Evolutionary conservation across 2,329 filamentous ascomycete species (phyloP), one percentile per base, ranked within the genome.

Genomic region (Thermochaetoides dissita): DNA sequence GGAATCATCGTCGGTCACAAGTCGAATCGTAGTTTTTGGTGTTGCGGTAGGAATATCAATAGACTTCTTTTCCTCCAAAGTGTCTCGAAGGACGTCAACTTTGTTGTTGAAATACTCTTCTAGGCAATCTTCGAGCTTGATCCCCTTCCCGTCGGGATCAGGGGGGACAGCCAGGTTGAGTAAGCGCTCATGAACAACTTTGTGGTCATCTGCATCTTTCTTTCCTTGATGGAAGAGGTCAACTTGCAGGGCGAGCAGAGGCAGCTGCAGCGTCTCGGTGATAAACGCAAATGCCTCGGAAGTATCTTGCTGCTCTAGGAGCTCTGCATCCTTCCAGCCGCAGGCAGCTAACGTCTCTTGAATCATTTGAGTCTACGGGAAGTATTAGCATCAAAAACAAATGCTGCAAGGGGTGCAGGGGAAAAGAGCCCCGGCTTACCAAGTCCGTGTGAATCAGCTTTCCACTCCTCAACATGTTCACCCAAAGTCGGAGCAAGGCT

Each of bases 231-330:
- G 91, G 52, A 89, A 95, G 10, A 96, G 78, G 57, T 96, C 88
- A 67, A 95, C 89, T 57, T 94, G 93, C 33, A 96, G 63, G 0
- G 88, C 88, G 28, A 96, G 71, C 2, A 96, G 69, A 6, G 91
- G 91, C 10, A 96, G 63, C 53, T 94, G 81, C 12, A 98, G 71
- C 17, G 81, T 86, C 51, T 87, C 88, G 0, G 89, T 94, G 49
- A 98, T 87, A 58, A 95, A 95, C 0, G 81, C 84, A 57, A 96
- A 96, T 1, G 88, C 88, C 61, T 98, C 91, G 0, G 91, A 95
- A 0, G 86, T 85, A 60, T 98, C 91, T 62, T 98, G 91, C 57
- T 96, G 91, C 52, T 79, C 74, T n/a, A 84, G 57, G 44, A 74
- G 63, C 17, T 74, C 72, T 37, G 88, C 88, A 44, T 93, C 87